These are phyloP conservation scores for Pestalotiopsis sp. DNA, from an alignment of 2,329 filamentous ascomycete genomes.

Conservation along the genomic window DNA sequence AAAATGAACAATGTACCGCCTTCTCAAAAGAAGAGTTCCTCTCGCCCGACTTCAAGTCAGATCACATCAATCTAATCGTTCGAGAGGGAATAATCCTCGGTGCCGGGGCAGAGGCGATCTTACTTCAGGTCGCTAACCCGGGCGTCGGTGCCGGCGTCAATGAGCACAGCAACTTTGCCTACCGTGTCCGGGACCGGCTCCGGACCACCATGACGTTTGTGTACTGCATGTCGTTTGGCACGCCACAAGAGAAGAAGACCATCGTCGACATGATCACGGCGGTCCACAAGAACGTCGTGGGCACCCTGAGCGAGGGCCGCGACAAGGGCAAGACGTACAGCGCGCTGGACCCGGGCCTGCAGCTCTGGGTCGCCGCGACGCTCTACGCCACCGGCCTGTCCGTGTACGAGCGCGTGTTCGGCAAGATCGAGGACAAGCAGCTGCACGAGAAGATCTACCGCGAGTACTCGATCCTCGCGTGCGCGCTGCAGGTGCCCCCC, in stretches of 20 bases:
- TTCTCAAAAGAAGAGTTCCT: slow-evolving; percentile 22
- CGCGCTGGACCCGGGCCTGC: slow-evolving; percentile 38
- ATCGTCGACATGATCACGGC: slow-evolving; percentile 38
- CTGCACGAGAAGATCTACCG: slow-evolving; percentile 29
- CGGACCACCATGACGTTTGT: slow-evolving; percentile 41
- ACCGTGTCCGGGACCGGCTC: slow-evolving; percentile 37
- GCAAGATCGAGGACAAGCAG: slow-evolving; percentile 26
- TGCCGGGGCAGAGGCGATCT: slow-evolving; percentile 38
- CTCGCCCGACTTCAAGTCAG: slow-evolving; percentile 26
- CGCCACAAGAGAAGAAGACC: slow-evolving; percentile 31
- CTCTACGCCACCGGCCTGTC: slow-evolving; percentile 38
- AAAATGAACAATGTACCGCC: slow-evolving; percentile 1
- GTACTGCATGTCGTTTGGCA: slow-evolving; percentile 40
- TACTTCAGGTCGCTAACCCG: slow-evolving; percentile 43
- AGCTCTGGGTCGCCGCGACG: slow-evolving; percentile 43
- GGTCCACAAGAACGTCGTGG: slow-evolving; percentile 35
- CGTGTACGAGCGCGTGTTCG: slow-evolving; percentile 38
- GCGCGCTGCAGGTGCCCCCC: slow-evolving; percentile 30
- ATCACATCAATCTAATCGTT: slow-evolving; percentile 33
- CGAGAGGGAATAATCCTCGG: slow-evolving; percentile 37
- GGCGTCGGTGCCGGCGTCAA: slow-evolving; percentile 38
- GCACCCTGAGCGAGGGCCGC: slow-evolving; percentile 21
- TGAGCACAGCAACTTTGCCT: slow-evolving; percentile 40
- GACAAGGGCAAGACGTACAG: slow-evolving; percentile 28
- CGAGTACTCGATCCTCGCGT: slow-evolving; percentile 31